Evolutionary conservation across 2,329 filamentous ascomycete species (phyloP).

Genomic region (Massarina eburnea): DNA sequence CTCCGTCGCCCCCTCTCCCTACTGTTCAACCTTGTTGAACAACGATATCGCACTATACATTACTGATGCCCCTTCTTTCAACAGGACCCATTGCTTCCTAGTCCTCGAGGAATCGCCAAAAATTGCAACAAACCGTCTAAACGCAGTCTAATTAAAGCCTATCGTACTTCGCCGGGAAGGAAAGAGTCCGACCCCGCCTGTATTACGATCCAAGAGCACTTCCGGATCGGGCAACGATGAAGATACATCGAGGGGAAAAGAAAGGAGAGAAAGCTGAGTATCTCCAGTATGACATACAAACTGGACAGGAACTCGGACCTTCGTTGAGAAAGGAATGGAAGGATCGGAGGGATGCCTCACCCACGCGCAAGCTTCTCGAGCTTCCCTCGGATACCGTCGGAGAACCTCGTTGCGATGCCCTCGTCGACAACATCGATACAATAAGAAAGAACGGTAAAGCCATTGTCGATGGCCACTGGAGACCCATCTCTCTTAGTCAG

Average conservation of each 20-base stretch:
- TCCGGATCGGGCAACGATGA: conserved; percentile 16
- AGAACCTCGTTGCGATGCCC: conserved; percentile 54
- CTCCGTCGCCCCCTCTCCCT: not conserved
- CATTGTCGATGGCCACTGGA: conserved; percentile 50
- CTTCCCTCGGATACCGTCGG: conserved; percentile 58
- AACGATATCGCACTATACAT: conserved; percentile 28
- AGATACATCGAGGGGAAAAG: conserved; percentile 18
- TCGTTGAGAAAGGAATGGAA: conserved; percentile 1
- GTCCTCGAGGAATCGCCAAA: not conserved
- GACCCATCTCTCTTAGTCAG: conserved; percentile 55
- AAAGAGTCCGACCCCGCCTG: not conserved
- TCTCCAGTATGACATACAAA: not conserved
- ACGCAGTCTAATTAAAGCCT: not conserved
- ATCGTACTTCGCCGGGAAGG: not conserved
- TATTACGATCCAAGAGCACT: conserved; percentile 14
- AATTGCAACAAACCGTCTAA: not conserved
- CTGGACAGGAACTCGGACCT: not conserved
- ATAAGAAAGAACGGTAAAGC: conserved; percentile 53
- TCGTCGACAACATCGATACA: conserved; percentile 57
- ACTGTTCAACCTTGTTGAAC: not conserved
- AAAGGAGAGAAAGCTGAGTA: conserved; percentile 5
- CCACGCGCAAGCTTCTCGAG: conserved; percentile 49
- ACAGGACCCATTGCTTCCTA: too few species aligned
- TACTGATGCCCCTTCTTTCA: conserved; percentile 15
- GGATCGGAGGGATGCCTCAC: conserved; percentile 7